phyloP scores from a whole-genome alignment of 2,329 filamentous ascomycete species.

The Epichloe brachyelytri region DNA sequence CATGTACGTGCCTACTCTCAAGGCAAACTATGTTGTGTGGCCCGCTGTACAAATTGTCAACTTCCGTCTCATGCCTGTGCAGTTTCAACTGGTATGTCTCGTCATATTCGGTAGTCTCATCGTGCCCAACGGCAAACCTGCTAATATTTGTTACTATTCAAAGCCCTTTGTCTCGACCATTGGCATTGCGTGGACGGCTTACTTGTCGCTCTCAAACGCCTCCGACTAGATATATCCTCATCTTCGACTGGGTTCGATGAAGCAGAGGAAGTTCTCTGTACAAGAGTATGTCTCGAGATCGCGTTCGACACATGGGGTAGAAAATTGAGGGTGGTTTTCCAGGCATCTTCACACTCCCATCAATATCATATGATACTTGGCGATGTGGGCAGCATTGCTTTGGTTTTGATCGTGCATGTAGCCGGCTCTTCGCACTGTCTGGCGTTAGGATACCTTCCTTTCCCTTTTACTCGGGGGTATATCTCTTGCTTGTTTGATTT shows the following conservation, averaged over 20 bases:
- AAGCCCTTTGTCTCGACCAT: conserved; percentile 92
- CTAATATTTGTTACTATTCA: neutral
- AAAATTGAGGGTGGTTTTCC: neutral
- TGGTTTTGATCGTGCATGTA: neutral
- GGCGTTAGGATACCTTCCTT: conserved; percentile 6
- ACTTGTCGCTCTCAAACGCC: conserved; percentile 83
- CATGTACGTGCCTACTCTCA: conserved; percentile 85
- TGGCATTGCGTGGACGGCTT: conserved; percentile 96
- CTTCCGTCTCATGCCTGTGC: conserved; percentile 87
- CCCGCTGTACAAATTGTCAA: conserved; percentile 93
- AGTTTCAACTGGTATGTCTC: conserved; percentile 78
- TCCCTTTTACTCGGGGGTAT: neutral
- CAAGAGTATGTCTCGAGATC: neutral
- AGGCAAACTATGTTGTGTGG: conserved; percentile 94
- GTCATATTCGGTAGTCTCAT: conserved; percentile 11
- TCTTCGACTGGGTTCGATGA: neutral
- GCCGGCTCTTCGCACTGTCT: conserved; percentile 3
- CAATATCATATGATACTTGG: neutral
- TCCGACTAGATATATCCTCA: conserved; percentile 45
- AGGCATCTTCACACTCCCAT: too few species aligned
- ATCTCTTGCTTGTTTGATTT: neutral
- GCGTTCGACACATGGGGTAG: neutral
- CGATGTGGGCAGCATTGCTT: neutral
- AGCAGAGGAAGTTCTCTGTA: neutral
- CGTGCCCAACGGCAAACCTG: conserved; percentile 5